A percentile compares a stretch with the other conserved stretches of the same genome.
Evolutionary conservation across 2,329 filamentous ascomycete species (phyloP).

Genomic region (Beauveria sp.): DNA sequence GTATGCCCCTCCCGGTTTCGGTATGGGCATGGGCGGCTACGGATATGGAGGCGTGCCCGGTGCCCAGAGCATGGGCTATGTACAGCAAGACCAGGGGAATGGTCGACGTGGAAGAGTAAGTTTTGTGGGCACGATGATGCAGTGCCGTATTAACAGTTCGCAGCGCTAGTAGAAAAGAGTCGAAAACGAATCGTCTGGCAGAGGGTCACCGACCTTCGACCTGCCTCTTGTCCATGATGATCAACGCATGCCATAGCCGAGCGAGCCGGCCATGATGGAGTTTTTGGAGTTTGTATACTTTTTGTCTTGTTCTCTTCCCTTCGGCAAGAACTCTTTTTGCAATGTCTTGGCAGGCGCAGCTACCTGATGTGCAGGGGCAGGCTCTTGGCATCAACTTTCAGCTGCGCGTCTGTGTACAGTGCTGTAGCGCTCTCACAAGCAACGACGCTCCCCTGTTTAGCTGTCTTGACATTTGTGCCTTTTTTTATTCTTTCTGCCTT

Average conservation of each 20-base stretch:
- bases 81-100: conserved; percentile 50
- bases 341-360: background rate
- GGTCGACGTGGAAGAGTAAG: conserved; percentile 52
- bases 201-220: background rate
- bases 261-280: conserved; percentile 7
- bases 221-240: conserved; percentile 5
- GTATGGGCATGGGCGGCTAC: conserved; percentile 37
- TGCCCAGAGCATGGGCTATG: conserved; percentile 44
- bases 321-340: background rate
- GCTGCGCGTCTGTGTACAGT: background rate
- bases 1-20: conserved; percentile 44
- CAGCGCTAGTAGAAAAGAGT: conserved; percentile 2
- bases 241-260: conserved; percentile 11
- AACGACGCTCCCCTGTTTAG: background rate
- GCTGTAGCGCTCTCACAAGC: background rate
- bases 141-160: conserved; percentile 10
- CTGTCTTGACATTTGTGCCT: background rate
- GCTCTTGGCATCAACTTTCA: background rate
- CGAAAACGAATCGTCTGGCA: background rate
- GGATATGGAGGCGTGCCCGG: conserved; percentile 36
- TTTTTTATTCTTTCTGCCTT: background rate
- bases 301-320: background rate
- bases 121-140: conserved; percentile 1
- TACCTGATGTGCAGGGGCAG: background rate
- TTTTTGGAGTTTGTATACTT: conserved; percentile 10